Evolutionary conservation across 2,329 filamentous ascomycete genomes (phyloP).

Genomic region (Paraphoma chrysanthemicola): DNA sequence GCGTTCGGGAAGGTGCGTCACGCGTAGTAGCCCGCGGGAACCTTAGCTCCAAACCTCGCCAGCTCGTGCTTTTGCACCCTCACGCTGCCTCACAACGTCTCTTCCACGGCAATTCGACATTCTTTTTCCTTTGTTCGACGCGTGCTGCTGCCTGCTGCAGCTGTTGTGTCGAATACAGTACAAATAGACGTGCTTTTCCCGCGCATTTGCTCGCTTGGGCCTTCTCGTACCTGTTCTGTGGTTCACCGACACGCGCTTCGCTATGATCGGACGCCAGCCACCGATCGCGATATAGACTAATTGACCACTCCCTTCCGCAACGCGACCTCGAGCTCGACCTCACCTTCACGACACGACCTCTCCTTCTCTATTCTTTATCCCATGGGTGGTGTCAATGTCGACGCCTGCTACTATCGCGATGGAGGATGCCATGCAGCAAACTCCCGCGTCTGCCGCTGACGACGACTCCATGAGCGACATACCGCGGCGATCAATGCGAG

Average conservation of each 20-base stretch:
- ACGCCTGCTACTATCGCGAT: conserved; percentile 32
- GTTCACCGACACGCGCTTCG: conserved; percentile 39
- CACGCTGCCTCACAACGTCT: conserved; percentile 13
- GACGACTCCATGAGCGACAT: conserved; percentile 40
- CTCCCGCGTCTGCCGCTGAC: conserved; percentile 23
- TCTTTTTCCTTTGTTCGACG: conserved; percentile 18
- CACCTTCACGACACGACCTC: conserved; percentile 24
- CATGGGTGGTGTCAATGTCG: conserved; percentile 38
- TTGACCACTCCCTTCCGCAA: conserved; percentile 33
- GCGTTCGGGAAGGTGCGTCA: conserved; percentile 23
- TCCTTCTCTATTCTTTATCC: conserved; percentile 12
- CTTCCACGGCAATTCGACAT: conserved; percentile 14
- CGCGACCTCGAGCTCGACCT: conserved; percentile 19
- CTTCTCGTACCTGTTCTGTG: conserved; percentile 17
- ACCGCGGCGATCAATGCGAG: conserved; percentile 55
- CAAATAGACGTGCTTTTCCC: conserved; percentile 3
- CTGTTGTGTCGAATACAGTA: background rate
- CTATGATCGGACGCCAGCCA: conserved; percentile 47
- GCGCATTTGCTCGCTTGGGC: conserved; percentile 14
- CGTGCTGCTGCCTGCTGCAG: conserved; percentile 23
- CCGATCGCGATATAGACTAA: conserved; percentile 35
- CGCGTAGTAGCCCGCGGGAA: conserved; percentile 20
- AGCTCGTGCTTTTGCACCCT: conserved; percentile 29
- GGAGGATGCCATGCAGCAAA: conserved; percentile 31
- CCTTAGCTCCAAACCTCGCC: conserved; percentile 22